These are phyloP conservation scores for Ceriops decandra DNA, from an alignment of 345 rosid species.

Conservation along the genomic window DNA sequence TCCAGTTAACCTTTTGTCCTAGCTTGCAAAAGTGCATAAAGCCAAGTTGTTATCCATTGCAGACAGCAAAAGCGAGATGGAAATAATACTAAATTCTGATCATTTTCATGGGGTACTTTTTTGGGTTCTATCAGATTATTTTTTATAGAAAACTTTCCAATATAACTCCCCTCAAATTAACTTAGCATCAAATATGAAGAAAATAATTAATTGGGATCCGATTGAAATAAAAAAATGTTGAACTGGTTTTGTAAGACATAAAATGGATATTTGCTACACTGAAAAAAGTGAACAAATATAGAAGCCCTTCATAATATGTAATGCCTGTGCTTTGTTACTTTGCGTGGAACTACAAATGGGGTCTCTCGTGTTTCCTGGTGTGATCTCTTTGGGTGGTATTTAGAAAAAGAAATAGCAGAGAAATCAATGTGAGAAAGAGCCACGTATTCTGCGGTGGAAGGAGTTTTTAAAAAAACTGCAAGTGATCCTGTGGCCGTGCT, in stretches of 20 bases:
- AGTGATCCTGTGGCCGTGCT: constrained; percentile 22
- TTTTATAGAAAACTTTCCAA: too few species aligned
- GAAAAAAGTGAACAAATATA: too few species aligned
- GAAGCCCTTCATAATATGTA: too few species aligned
- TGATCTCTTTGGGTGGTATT: constrained; percentile 5
- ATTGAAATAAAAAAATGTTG: too few species aligned
- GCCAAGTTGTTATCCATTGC: constrained; percentile 13
- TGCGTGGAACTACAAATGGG: neutral
- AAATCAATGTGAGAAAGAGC: constrained; percentile 41
- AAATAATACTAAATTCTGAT: neutral
- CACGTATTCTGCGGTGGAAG: constrained; percentile 46
- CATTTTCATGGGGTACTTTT: neutral
- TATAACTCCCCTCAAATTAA: too few species aligned
- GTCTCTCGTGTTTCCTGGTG: constrained; percentile 20
- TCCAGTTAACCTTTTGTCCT: constrained; percentile 18
- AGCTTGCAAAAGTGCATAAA: constrained; percentile 10
- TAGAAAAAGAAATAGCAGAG: constrained; percentile 10
- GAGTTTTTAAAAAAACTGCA: constrained; percentile 29
- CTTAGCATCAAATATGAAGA: too few species aligned
- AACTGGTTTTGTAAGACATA: too few species aligned
- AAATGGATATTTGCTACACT: too few species aligned
- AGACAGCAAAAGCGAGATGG: neutral
- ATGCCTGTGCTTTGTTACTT: constrained; percentile 4
- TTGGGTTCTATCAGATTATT: neutral
- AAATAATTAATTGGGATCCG: too few species aligned